Base-by-base conservation (phyloP, 106 monocot genomes). In the Allium sativum region DNA sequence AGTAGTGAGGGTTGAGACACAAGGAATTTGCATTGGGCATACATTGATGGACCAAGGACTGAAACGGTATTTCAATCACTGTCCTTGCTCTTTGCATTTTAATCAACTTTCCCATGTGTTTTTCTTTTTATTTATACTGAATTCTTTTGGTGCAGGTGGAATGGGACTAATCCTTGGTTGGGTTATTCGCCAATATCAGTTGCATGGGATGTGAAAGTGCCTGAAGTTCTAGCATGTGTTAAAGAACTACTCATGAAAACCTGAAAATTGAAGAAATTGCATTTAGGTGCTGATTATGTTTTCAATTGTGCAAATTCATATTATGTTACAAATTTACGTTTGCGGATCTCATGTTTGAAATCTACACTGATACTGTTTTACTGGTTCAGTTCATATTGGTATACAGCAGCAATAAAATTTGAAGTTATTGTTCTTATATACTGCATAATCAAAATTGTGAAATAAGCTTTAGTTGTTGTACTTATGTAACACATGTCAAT, bases 21-120 rank as follows among this genome's bases (percentile, higher is more conserved):
- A 87, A 58, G 96, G 96, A 58, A 84, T 96, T 40, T 96, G 96
- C 46, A 61, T 68, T 22, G 96, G 96, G 15, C 96, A 87, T 56
- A 96, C 96, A 21, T 57, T 91, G 31, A 84, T 91, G 90, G 96
- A 96, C 63, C 90, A 91, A 68, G 90, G 96, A 69, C 66, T 96
- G 65, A 90, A 87, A 53, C 82, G 69, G 96, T 96, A 82, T 3
- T 31, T 31, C 5, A 3, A 5, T 40, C 12, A 7, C 21, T 42
- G 19, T 66, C 41, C 61, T 66, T 57, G 20, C 10, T 41, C 9
- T 10, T 16, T 69, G 40, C 4, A 42, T 62, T 64, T 20, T 43
- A 44, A 63, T 42, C 52, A 10, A 47, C 5, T 31, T 31, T 45
- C 7, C 12, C 48, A 17, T 6, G 19, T 55, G 2, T 55, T 55